Evolutionary conservation across 1,284 basidiomycete genomes (phyloP).

Genomic region (Rhodotorula mucilaginosa): DNA sequence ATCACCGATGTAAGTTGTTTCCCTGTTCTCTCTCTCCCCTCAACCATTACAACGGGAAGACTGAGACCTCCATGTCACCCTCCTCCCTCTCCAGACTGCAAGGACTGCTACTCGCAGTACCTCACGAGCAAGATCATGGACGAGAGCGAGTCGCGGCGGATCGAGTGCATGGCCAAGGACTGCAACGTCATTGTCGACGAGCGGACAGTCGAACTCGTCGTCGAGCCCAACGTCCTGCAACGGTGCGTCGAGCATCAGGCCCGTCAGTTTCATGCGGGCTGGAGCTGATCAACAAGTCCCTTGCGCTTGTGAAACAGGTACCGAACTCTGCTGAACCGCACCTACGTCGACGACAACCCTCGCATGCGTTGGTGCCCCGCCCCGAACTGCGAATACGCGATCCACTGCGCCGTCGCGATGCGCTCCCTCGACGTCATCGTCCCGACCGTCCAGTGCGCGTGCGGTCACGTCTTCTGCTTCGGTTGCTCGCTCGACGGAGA

Average conservation of each 20-base stretch:
- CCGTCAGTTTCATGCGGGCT: neutral
- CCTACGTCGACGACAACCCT: conserved; percentile 82
- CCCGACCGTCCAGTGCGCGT: conserved; percentile 80
- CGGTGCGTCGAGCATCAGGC: conserved; percentile 13
- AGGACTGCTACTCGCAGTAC: conserved; percentile 83
- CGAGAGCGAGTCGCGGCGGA: conserved; percentile 76
- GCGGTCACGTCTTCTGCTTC: conserved; percentile 79
- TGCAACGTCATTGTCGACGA: conserved; percentile 71
- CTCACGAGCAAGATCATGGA: conserved; percentile 78
- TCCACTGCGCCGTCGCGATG: conserved; percentile 72
- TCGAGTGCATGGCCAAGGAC: conserved; percentile 90
- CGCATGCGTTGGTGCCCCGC: conserved; percentile 88
- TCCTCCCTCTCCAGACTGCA: conserved; percentile 57
- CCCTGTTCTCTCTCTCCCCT: neutral
- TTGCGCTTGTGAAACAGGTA: conserved; percentile 56
- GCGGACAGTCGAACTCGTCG: conserved; percentile 54
- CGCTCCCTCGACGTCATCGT: conserved; percentile 68
- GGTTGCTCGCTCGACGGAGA: conserved; percentile 80
- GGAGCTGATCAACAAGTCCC: too few relatives aligned
- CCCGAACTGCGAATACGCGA: conserved; percentile 66
- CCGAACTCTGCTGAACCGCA: conserved; percentile 79
- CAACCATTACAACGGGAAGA: neutral
- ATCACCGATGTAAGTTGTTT: conserved; percentile 59
- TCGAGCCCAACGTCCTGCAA: conserved; percentile 48
- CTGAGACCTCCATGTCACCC: neutral